Conservation (phyloP, 129 eudicot genomes). For the Helichrysum umbraculigerum region DNA sequence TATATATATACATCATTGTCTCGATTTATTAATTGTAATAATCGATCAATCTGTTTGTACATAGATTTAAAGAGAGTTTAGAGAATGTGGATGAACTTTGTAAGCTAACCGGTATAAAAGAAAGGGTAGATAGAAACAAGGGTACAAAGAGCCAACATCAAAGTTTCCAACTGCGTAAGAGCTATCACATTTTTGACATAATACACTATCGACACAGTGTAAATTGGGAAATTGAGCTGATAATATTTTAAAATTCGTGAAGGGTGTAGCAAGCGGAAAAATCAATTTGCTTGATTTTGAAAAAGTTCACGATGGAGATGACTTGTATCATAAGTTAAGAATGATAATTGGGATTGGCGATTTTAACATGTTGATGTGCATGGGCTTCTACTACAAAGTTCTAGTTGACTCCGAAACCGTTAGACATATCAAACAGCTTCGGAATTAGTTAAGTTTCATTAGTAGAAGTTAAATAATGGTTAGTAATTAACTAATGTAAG, state of each 20-base stretch:
- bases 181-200: background rate
- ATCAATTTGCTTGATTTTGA: too few species aligned
- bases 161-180: constrained; percentile 47
- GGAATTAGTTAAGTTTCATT: background rate
- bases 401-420: constrained; percentile 48
- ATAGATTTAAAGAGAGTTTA: constrained; percentile 40
- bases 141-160: background rate
- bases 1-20: too few species aligned
- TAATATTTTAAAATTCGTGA: constrained; percentile 10
- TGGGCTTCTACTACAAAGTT: background rate
- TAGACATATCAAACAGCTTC: constrained; percentile 38
- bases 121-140: background rate
- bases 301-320: too few species aligned
- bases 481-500: background rate
- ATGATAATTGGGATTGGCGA: constrained; percentile 35
- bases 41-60: background rate
- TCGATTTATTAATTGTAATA: background rate
- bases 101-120: constrained; percentile 5
- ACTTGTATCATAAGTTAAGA: background rate
- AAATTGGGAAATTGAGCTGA: constrained; percentile 33
- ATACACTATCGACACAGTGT: background rate
- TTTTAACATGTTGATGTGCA: constrained; percentile 27
- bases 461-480: too few species aligned
- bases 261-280: background rate
- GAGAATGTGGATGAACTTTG: constrained; percentile 47